Conservation (phyloP, 192 early-diverging fungal species). For the Pilaira anomala region DNA sequence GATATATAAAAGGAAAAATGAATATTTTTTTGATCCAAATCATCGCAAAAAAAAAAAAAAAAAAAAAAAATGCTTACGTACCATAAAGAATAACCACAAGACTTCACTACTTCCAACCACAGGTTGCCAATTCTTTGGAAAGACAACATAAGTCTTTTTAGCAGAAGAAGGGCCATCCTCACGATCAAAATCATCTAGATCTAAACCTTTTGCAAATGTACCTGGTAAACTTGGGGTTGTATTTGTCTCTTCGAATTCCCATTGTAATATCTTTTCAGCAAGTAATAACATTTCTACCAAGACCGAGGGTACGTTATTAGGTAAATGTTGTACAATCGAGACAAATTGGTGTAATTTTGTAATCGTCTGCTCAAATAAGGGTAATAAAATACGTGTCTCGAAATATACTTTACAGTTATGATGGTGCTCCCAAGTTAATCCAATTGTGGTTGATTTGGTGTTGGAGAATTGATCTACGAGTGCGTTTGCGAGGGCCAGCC, state of each 20-base stretch:
- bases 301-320: conserved; percentile 29
- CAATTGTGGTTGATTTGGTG: conserved; percentile 48
- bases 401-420: conserved; percentile 59
- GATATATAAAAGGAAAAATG: neutral
- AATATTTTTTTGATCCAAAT: no score
- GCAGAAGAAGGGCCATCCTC: conserved; percentile 25
- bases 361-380: conserved; percentile 16
- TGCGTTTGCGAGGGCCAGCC: conserved; percentile 49
- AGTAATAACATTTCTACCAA: conserved; percentile 33
- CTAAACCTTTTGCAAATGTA: conserved; percentile 13
- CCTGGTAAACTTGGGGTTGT: conserved; percentile 30
- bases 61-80: conserved; percentile 31
- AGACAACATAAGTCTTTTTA: conserved; percentile 24
- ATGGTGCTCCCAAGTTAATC: conserved; percentile 66
- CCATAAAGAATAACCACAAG: conserved; percentile 62
- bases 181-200: conserved; percentile 22
- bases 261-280: conserved; percentile 49
- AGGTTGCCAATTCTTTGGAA: conserved; percentile 52
- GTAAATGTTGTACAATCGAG: conserved; percentile 1
- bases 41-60: neutral
- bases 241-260: conserved; percentile 50
- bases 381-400: conserved; percentile 33
- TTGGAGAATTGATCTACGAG: conserved; percentile 65
- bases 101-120: conserved; percentile 56
- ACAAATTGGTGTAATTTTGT: conserved; percentile 8